Evolutionary conservation across 768 basidiomycete species (phyloP), one percentile per base, ranked within the genome.

Genomic region (Auricularia cornea): DNA sequence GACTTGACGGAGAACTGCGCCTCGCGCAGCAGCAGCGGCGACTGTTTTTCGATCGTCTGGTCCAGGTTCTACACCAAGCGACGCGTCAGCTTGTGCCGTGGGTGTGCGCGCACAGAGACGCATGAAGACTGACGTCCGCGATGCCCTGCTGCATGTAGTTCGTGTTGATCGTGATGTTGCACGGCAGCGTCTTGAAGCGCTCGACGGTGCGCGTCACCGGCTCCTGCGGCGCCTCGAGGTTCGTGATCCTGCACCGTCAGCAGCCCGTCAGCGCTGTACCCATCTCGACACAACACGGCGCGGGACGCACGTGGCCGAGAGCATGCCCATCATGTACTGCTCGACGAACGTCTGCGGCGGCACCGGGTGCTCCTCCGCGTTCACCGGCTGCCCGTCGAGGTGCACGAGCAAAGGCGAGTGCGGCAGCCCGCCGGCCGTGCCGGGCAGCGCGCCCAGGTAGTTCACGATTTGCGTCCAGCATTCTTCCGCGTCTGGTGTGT

Each of bases 71-170:
- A 68, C 2, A 31, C n/a, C n/a, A 14, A 33, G 29, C 23, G 40
- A 28, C 16, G 44, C 44, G 44, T 48, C 18, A 48, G 44, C 44
- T 6, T 18, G 44, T 23, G 44, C 18, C n/a, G n/a, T n/a, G n/a
- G n/a, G n/a, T n/a, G n/a, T n/a, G n/a, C n/a, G n/a, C n/a, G n/a
- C n/a, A n/a, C n/a, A n/a, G n/a, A n/a, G n/a, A n/a, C n/a, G n/a
- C n/a, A n/a, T n/a, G n/a, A n/a, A n/a, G 12, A 76, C 82, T 66
- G 66, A 91, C 94, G 67, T 88, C 88, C 79, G 81, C 79, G 68
- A 99, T 90, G 1, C 96, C 95, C 28, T 82, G 80, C 57, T 87
- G 79, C 87, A 99, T 88, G 72, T 87, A 96, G 74, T 95, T 98
- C 18, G 95, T 98, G 30, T 80, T 79, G 57, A 78, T 77, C n/a